Evolutionary conservation across 495 filamentous ascomycete genomes (phyloP), one percentile per base, ranked within the genome.

Genomic region (Amphirosellinia nigrospora): DNA sequence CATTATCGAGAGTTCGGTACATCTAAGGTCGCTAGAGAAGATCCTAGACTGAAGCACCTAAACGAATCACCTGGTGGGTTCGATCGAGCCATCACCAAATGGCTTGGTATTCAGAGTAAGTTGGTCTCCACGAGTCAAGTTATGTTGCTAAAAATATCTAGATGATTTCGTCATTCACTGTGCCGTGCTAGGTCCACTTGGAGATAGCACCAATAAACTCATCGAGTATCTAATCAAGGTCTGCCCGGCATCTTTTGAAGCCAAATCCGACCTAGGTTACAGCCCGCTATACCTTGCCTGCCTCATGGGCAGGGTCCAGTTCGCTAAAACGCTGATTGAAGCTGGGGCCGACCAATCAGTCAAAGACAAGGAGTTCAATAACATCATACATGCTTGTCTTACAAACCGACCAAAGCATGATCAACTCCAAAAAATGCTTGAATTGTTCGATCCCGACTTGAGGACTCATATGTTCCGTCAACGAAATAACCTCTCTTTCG

Each of bases 131-230:
- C 11, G 48, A 39, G 50, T 39, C 38, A 21, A 66, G 43, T 48
- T 36, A 26, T 67, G 55, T 71, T 58, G 26, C 81, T 83, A 70
- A 80, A 70, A 48, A 39, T 52, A 56, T 50, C 13, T 32, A 90
- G 88, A 83, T 59, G 83, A 92, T 9, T 81, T 92, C 43, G 82
- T 89, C 16, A 82, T 93, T 23, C 92, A 93, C 76, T 87, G 84
- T 66, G 91, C 90, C 2, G 81, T 94, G 8, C 79, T 89, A 56
- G 80, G 82, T 0, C 45, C 72, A 0, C 71, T 75, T 0, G 71
- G 65, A 9, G 76, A 79, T 15, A 81, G 82, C 15, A 81, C 86
- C 0, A 77, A 78, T 34, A 79, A 80, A n/a, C 76, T 93, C 19
- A 80, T 93, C 43, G 79, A 88, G 55, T 91, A 92, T 70, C 78